Evolutionary conservation across 108 stramenopile species (phyloP), one percentile per base, ranked within the genome.

Genomic region (Mayamaea pseudoterrestris): DNA sequence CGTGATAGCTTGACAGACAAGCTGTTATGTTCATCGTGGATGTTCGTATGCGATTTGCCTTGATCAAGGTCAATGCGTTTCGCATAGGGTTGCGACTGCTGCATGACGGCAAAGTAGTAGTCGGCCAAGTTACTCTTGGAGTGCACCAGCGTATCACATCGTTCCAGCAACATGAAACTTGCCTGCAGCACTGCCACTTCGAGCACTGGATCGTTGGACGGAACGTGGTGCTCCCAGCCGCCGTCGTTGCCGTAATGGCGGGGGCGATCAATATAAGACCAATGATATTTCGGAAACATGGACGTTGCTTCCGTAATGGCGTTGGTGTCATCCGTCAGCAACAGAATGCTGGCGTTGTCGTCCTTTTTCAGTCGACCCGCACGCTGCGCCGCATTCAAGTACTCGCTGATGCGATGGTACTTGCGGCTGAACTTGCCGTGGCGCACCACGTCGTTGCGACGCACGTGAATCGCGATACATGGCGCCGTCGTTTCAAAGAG

Each of bases 321-420:
- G 53, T 68, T 68, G 24, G 34, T 49, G 54, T 68, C 67, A 35
- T 68, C 67, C 14, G 67, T 62, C 12, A 62, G 40, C 21, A 68
- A 27, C 3, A 68, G 41, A 45, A 62, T 46, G 13, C 53, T 27
- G 7, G 7, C 14, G 2, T 5, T 11, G n/a, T 23, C 31, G 31
- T 39, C 44, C 41, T 30, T 5, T 3, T 14, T 41, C 41, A 12
- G 25, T 37, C 12, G 32, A 8, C 11, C 32, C 8, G 1, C 25
- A 27, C 8, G 32, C 18, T 49, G 25, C 7, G 42, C 13, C 11
- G 22, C 37, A 2, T 57, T 6, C 12, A 58, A 3, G 26, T 65
- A 65, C 27, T 58, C 57, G 2, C 20, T 13, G 12, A 65, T 29
- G 2, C 35, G 14, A 48, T 58, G 47, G 30, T 58, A 58, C 29